Conservation (phyloP, 2,329 filamentous ascomycete genomes). For the Trichoderma aggressivum region DNA sequence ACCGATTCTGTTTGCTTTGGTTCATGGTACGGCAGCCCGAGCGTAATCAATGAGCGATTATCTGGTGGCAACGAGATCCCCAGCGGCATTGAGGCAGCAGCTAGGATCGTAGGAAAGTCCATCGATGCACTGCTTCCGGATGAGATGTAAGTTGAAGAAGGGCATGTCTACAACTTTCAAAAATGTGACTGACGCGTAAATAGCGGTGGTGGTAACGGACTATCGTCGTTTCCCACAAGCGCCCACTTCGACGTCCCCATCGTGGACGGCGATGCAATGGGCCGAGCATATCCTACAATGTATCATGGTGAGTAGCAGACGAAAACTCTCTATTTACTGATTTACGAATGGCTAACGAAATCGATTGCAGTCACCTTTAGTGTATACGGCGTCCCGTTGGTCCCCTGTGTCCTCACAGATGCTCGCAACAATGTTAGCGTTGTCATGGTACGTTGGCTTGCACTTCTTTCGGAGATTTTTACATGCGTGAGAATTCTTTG, state of each 20-base stretch:
- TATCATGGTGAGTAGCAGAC: slow-evolving; percentile 29
- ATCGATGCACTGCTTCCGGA: slow-evolving; percentile 36
- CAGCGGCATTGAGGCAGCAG: slow-evolving; percentile 35
- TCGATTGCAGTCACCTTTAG: slow-evolving; percentile 33
- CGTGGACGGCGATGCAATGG: slow-evolving; percentile 39
- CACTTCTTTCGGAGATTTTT: neutral
- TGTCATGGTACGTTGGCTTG: slow-evolving; percentile 27
- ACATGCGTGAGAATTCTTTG: neutral
- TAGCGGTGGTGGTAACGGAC: slow-evolving; percentile 39
- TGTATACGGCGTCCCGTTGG: slow-evolving; percentile 37
- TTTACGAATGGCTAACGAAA: neutral
- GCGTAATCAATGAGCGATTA: slow-evolving; percentile 39
- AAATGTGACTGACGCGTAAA: slow-evolving; percentile 7
- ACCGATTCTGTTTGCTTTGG: slow-evolving; percentile 41
- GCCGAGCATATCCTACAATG: slow-evolving; percentile 38
- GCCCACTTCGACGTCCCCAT: slow-evolving; percentile 37
- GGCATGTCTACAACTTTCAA: neutral
- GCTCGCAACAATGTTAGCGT: slow-evolving; percentile 36
- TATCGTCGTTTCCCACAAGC: slow-evolving; percentile 33
- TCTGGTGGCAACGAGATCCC: slow-evolving; percentile 37
- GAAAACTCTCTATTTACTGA: no score
- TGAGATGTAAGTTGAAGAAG: slow-evolving; percentile 35
- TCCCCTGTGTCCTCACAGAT: slow-evolving; percentile 37
- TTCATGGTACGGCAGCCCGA: slow-evolving; percentile 44
- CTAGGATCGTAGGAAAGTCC: slow-evolving; percentile 31